These are phyloP conservation scores for Papiliotrema fonsecae DNA, from an alignment of 1,284 basidiomycete species.

Conservation along the genomic window DNA sequence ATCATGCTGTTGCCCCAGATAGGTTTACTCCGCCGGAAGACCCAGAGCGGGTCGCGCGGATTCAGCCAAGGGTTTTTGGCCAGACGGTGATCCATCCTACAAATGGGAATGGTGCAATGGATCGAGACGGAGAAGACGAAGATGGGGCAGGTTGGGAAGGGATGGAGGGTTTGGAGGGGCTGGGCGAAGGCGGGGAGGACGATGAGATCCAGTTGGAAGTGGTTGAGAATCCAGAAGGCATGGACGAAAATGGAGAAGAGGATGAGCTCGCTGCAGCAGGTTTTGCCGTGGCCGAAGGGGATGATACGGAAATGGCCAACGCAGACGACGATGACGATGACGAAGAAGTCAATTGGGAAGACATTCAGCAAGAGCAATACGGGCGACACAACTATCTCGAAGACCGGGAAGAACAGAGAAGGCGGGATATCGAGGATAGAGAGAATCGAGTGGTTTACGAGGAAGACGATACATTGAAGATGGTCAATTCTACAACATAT, in stretches of 20 bases:
- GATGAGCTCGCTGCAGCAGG: slow-evolving; percentile 3
- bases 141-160: slow-evolving; percentile 7
- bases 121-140: slow-evolving; percentile 7
- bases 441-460: slow-evolving; percentile 24
- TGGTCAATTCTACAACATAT: slow-evolving; percentile 31
- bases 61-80: background rate
- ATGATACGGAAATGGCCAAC: slow-evolving; percentile 5
- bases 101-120: slow-evolving; percentile 5
- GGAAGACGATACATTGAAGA: slow-evolving; percentile 30
- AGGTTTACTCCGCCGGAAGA: slow-evolving; percentile 36
- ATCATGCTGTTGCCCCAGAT: slow-evolving; percentile 34
- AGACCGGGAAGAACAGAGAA: slow-evolving; percentile 8
- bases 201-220: slow-evolving; percentile 19
- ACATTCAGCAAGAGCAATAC: slow-evolving; percentile 1
- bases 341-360: slow-evolving; percentile 3
- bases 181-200: slow-evolving; percentile 8
- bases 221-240: slow-evolving; percentile 4
- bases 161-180: slow-evolving; percentile 5
- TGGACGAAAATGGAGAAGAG: background rate
- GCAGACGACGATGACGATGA: slow-evolving; percentile 9
- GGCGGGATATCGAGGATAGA: slow-evolving; percentile 18
- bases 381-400: slow-evolving; percentile 8
- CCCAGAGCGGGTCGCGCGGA: slow-evolving; percentile 9
- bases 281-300: background rate
- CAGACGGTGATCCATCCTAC: background rate